A percentile compares a stretch with the other conserved stretches of the same genome.
Conservation (phyloP, 2,329 filamentous ascomycete species). For the Didymella segeticola region DNA sequence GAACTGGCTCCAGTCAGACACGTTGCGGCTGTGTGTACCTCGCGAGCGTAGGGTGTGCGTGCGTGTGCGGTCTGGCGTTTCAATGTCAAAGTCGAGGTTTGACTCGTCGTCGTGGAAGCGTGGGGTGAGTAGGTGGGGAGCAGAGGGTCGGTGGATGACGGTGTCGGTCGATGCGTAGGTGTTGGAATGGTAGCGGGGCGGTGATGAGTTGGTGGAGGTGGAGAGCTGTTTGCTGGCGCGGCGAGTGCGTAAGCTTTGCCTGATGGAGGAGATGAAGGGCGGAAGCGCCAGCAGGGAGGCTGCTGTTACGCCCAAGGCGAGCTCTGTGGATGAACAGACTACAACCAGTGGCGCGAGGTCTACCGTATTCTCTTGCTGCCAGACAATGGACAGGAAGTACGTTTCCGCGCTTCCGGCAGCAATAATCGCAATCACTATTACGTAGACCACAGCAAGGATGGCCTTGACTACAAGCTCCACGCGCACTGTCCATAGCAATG, state of each 20-base stretch:
- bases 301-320: not conserved
- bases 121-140: conserved; percentile 16
- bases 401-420: not conserved
- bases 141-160: conserved; percentile 21
- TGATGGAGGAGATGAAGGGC: not conserved
- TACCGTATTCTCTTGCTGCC: not conserved
- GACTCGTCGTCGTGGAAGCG: conserved; percentile 36
- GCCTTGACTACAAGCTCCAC: not conserved
- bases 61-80: conserved; percentile 22
- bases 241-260: not conserved
- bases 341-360: not conserved
- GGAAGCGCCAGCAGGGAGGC: not conserved
- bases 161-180: conserved; percentile 21
- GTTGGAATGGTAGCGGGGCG: not conserved
- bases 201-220: not conserved
- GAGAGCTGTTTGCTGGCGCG: not conserved
- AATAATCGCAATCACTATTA: not conserved
- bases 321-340: conserved; percentile 6
- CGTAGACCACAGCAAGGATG: not conserved
- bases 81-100: conserved; percentile 37
- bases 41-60: conserved; percentile 18
- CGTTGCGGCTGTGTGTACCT: conserved; percentile 20
- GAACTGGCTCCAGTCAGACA: conserved; percentile 31
- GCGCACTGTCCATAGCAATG: not conserved
- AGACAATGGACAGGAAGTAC: not conserved